Evolutionary conservation across 306 rosid genomes (phyloP).

Genomic region (Vachellia pachyceras): DNA sequence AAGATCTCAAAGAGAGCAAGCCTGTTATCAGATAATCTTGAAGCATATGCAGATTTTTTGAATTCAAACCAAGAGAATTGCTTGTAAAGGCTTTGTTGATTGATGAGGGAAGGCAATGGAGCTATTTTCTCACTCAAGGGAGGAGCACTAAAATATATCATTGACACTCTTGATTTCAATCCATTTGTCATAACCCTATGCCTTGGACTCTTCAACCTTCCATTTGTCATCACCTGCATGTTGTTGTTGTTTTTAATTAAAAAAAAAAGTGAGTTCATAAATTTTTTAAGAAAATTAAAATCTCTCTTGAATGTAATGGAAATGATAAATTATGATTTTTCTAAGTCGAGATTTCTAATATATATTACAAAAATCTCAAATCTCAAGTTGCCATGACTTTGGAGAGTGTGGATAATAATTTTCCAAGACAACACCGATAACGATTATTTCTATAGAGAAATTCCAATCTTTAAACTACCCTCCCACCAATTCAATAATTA

Average conservation of each 20-base stretch:
- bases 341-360: neutral
- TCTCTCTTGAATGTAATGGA: neutral
- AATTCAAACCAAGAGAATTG: slow-evolving; percentile 88
- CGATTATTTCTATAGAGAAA: neutral
- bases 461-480: neutral
- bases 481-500: too few species aligned
- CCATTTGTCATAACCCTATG: slow-evolving; percentile 79
- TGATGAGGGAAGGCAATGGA: slow-evolving; percentile 66
- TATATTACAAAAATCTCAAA: neutral
- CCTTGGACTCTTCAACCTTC: slow-evolving; percentile 76
- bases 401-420: neutral
- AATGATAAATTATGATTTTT: too few species aligned
- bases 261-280: neutral
- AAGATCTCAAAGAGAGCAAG: slow-evolving; percentile 68
- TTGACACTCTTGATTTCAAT: slow-evolving; percentile 68
- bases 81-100: slow-evolving; percentile 69
- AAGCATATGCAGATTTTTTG: slow-evolving; percentile 59
- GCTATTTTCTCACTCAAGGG: slow-evolving; percentile 71
- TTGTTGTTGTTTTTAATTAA: slow-evolving; percentile 8
- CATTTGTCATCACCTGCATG: slow-evolving; percentile 82
- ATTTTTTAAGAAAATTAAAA: neutral
- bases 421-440: neutral
- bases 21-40: slow-evolving; percentile 74
- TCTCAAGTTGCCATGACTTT: neutral
- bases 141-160: slow-evolving; percentile 84